Base-by-base conservation (phyloP, 1,139 yeast genomes). In the Diutina neorugosa region DNA sequence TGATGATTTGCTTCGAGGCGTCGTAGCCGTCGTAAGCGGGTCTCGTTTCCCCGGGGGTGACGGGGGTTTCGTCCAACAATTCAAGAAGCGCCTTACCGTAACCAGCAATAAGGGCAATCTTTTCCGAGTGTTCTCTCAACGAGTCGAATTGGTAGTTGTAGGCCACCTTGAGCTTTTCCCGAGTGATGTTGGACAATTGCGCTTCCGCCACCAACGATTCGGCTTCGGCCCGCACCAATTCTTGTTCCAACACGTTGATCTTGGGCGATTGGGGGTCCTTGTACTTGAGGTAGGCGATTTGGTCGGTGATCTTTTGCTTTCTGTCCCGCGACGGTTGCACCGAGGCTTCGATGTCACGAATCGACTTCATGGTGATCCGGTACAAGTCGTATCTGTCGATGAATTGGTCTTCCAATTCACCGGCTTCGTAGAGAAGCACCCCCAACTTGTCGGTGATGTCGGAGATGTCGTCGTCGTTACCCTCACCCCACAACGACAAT, bases 191-290 rank as follows among this genome's bases (percentile, higher is more conserved):
- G 58, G 96, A 87, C 69, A 93, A 82, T 78, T 93, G 98, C 54
- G 98, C 98, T 77, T 93, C 98, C 57, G 98, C 98, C 63, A 93
- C 98, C 64, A 93, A 82, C 53, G 96, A 89, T 76, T 93, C 98
- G 61, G 98, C 98, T 77, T 93, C 98, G 53, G 98, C 97, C 73
- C 98, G 86, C 60, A 93, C 98, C 69, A 93, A 81, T 76, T 93
- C 98, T 76, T 93, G 98, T 78, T 93, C 98, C 69, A 93, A 81
- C 54, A 91, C 90, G 59, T 89, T 82, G 61, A 93, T 88, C 79
- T 89, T 91, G 71, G 96, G 96, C 55, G 96, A 88, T 74, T 87
- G 88, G 58, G 98, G 98, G 73, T 93, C 98, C 80, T 91, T 93
- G 81, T 93, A 93, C 77, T 93, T 93, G 74, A 93, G 81, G 74